Conservation (phyloP, 192 early-diverging fungal genomes). For the Backusella circina region DNA sequence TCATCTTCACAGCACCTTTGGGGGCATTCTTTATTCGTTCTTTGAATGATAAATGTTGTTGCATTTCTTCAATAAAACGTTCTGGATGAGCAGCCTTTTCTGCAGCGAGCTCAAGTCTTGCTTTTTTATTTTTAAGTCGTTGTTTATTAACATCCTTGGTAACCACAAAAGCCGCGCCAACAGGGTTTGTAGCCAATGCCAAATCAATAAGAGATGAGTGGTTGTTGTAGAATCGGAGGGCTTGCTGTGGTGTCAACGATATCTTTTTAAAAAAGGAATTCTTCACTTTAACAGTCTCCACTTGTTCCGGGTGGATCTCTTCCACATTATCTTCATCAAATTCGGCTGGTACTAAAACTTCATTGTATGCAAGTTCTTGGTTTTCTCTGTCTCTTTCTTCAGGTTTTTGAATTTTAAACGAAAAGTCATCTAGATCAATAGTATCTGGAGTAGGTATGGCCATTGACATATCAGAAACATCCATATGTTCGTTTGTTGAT, state of each 20-base stretch:
- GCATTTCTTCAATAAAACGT: background rate
- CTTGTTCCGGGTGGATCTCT: background rate
- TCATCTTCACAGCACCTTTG: background rate
- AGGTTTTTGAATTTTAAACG: background rate
- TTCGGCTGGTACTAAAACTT: background rate
- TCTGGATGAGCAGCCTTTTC: background rate
- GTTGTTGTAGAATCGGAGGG: background rate
- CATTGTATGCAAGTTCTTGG: background rate
- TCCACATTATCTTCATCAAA: background rate
- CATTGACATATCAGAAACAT: background rate
- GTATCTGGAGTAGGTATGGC: background rate
- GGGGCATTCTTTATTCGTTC: background rate
- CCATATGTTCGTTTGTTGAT: background rate
- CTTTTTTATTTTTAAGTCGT: background rate
- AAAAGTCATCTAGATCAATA: background rate
- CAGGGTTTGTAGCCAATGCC: background rate
- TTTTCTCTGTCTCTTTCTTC: background rate
- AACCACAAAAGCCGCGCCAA: background rate
- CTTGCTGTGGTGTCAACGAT: background rate
- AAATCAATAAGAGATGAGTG: background rate
- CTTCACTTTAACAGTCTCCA: background rate
- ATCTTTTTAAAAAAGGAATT: background rate
- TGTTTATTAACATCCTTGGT: background rate
- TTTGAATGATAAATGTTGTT: background rate
- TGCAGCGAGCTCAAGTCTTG: background rate